phyloP scores from a whole-genome alignment of 2,329 filamentous ascomycete genomes.

The Penicillium sp. region DNA sequence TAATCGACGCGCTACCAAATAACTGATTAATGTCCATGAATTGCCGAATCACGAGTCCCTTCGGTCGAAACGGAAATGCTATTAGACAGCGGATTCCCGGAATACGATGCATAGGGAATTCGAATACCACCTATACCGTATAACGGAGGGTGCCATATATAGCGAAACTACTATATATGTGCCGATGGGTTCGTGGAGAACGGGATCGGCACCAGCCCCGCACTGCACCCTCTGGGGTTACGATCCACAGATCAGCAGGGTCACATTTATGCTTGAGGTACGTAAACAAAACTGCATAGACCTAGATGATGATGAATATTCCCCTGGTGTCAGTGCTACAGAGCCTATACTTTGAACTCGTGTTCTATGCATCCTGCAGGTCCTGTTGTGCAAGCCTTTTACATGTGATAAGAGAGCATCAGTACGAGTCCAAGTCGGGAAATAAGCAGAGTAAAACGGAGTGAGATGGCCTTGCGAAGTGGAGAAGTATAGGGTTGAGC shows the following conservation, averaged over 20 bases:
- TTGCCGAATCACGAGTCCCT: too few species aligned
- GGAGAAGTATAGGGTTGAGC: too few species aligned
- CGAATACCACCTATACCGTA: background rate
- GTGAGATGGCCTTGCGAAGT: background rate
- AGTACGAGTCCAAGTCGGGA: background rate
- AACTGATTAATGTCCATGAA: background rate
- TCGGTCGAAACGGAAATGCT: background rate
- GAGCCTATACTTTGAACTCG: background rate
- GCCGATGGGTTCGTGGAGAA: background rate
- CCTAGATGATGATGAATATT: too few species aligned
- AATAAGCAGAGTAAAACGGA: background rate
- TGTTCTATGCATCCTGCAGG: background rate
- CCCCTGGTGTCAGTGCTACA: background rate
- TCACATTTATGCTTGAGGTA: background rate
- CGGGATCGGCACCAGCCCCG: conserved; percentile 8
- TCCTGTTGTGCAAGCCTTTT: background rate
- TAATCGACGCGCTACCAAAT: conserved; percentile 6
- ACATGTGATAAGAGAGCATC: background rate
- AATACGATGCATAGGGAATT: too few species aligned
- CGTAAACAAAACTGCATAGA: conserved; percentile 1
- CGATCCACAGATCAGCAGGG: conserved; percentile 2
- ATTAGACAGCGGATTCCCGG: background rate
- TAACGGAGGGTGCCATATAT: background rate
- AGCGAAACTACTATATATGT: background rate
- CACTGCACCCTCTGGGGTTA: conserved; percentile 1